Conservation (phyloP, 352 stramenopile genomes). For the Blastocystis sp. region DNA sequence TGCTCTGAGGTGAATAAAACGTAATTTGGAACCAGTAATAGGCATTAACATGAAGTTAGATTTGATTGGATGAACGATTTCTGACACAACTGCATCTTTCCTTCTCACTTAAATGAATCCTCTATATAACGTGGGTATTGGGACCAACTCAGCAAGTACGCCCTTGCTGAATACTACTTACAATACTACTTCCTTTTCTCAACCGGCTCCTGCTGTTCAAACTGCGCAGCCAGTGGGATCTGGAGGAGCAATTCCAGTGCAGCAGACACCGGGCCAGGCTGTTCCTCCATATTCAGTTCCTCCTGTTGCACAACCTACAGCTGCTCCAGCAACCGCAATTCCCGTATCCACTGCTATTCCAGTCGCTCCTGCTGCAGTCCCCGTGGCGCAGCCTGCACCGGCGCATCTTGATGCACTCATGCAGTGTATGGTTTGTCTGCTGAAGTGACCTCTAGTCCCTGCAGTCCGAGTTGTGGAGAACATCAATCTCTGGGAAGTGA, state of each 20-base stretch:
- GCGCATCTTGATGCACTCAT: not conserved
- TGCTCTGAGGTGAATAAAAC: too few species aligned
- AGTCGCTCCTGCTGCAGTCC: not conserved
- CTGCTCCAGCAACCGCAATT: not conserved
- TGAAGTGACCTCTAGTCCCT: not conserved
- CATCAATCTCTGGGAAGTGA: not conserved
- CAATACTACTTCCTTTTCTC: too few species aligned
- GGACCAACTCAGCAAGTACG: not conserved
- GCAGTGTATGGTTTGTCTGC: not conserved
- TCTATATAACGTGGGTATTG: too few species aligned
- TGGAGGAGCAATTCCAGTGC: not conserved
- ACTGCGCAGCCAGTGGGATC: too few species aligned
- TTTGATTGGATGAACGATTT: too few species aligned
- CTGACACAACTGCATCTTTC: too few species aligned
- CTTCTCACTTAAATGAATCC: too few species aligned
- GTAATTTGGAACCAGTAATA: too few species aligned
- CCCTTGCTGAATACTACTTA: not conserved
- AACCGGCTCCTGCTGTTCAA: too few species aligned
- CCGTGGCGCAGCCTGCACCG: not conserved
- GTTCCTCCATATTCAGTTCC: not conserved
- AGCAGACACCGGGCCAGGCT: not conserved
- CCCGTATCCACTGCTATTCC: not conserved
- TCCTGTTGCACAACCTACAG: not conserved
- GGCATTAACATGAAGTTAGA: too few species aligned
- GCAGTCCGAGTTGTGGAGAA: conserved; percentile 11